Evolutionary conservation across 1,284 basidiomycete genomes (phyloP), one percentile per base, ranked within the genome.

Genomic region (Puccinia coronata): DNA sequence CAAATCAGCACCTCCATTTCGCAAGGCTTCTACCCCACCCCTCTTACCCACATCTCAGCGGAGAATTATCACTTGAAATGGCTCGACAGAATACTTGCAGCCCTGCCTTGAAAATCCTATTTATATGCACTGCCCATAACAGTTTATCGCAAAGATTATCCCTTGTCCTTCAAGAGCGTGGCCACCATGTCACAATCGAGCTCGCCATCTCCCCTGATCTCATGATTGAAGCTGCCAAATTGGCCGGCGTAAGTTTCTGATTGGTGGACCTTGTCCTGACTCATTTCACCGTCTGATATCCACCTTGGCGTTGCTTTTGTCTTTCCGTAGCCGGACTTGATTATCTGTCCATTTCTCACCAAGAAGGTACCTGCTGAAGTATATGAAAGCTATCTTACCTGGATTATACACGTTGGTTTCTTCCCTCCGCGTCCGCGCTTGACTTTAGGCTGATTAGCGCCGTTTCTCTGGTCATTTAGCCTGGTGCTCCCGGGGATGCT

Each of bases 401-500:
- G 88, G 49, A 87, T 88, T 81, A 86, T 88, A 6, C 88, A 88
- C 83, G 77, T 79, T 16, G 71, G 77, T 20, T 23, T 34, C 28
- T 70, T 69, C 71, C 2, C 47, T 14, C 23, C 43, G 18, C 63
- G 14, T 31, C 23, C 25, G 20, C 14, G 1, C 23, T 41, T 31
- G 63, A 12, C 31, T 23, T 47, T 34, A 20, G 20, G 63, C 20
- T 55, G 18, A 59, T n/a, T 25, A 31, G 12, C 28, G 57, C 28
- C 25, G 18, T 2, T n/a, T 28, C 34, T 39, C 9, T 25, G 34
- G 9, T 25, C 18, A 31, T 36, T 31, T 43, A 79, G 77, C 88
- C 88, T 11, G 88, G 88, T 23, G 87, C 88, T 4, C 88, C 88
- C 0, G 88, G 87, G 0, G 88, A 88, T 83, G 88, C 86, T 0